phyloP scores from a whole-genome alignment of 257 asterid genomes.

The Cruciata laevipes region DNA sequence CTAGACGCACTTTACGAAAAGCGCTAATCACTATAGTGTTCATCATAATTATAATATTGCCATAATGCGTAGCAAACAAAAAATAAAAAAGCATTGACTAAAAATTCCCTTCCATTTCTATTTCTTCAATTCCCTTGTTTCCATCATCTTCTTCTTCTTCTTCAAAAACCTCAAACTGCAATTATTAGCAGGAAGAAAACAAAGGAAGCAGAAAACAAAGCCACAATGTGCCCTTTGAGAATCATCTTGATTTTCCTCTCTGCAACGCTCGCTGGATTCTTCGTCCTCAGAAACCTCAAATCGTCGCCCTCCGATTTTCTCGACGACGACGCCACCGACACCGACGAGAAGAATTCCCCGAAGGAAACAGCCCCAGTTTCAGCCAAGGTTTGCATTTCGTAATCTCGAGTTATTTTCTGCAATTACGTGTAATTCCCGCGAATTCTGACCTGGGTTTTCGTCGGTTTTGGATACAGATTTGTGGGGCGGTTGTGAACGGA shows the following conservation, averaged over 20 bases:
- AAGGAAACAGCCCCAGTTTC: conserved; percentile 19
- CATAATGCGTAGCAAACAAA: background rate
- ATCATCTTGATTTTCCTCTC: conserved; percentile 43
- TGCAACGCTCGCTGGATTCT: conserved; percentile 46
- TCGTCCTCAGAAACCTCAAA: conserved; percentile 39
- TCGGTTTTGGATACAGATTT: conserved; percentile 31
- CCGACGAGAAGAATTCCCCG: background rate
- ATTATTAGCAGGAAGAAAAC: background rate
- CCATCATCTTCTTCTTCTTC: background rate
- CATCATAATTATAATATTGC: background rate
- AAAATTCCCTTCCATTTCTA: background rate
- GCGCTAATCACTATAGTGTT: background rate
- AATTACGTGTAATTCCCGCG: background rate
- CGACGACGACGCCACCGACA: background rate
- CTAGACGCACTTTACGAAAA: background rate
- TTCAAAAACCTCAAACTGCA: background rate
- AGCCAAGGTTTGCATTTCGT: conserved; percentile 24
- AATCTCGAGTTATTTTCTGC: background rate
- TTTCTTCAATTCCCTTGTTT: background rate
- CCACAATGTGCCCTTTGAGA: conserved; percentile 41
- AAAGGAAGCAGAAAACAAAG: background rate
- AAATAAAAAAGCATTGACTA: background rate
- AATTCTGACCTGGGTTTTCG: background rate
- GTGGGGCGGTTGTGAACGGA: conserved; percentile 43
- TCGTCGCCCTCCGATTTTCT: conserved; percentile 13